These are phyloP conservation scores for Apiotrichum porosum DNA, from an alignment of 1,284 basidiomycete species.

Conservation along the genomic window DNA sequence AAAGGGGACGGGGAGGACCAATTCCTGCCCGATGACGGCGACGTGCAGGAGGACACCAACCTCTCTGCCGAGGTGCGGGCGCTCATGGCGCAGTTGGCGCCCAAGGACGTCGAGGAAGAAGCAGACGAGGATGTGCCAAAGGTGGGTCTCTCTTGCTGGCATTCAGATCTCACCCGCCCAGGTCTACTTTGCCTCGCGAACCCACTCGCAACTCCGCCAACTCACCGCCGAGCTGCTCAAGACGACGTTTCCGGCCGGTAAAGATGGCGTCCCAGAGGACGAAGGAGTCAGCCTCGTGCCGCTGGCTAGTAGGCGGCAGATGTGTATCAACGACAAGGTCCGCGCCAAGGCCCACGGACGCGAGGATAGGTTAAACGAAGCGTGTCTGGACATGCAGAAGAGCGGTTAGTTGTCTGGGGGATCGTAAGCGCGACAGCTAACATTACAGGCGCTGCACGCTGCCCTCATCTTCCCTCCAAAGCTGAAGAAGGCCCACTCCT, in stretches of 20 bases:
- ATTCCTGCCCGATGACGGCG: conserved; percentile 61
- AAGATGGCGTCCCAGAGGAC: neutral
- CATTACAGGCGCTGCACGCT: conserved; percentile 59
- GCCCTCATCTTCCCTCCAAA: conserved; percentile 70
- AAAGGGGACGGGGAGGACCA: conserved; percentile 50
- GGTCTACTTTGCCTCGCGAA: conserved; percentile 90
- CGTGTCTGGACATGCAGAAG: conserved; percentile 78
- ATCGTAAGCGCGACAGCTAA: conserved; percentile 1
- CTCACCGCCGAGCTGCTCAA: conserved; percentile 79
- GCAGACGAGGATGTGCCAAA: conserved; percentile 47
- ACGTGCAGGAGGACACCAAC: conserved; percentile 42
- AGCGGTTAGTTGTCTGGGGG: conserved; percentile 55
- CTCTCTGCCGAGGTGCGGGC: conserved; percentile 73
- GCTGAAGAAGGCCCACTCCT: conserved; percentile 68
- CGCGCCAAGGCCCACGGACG: conserved; percentile 29
- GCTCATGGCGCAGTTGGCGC: conserved; percentile 63
- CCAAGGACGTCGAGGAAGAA: conserved; percentile 33
- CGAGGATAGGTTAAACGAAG: conserved; percentile 81
- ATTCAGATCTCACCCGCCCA: conserved; percentile 13
- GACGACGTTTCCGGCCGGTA: conserved; percentile 42
- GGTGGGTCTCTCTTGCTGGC: conserved; percentile 19
- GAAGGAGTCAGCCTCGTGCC: conserved; percentile 59
- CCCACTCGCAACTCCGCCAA: conserved; percentile 91
- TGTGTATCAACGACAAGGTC: conserved; percentile 82
- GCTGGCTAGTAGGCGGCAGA: conserved; percentile 84